phyloP scores from a whole-genome alignment of 371 early-diverging fungal species.

The Hamiltosporidium magnivora region DNA sequence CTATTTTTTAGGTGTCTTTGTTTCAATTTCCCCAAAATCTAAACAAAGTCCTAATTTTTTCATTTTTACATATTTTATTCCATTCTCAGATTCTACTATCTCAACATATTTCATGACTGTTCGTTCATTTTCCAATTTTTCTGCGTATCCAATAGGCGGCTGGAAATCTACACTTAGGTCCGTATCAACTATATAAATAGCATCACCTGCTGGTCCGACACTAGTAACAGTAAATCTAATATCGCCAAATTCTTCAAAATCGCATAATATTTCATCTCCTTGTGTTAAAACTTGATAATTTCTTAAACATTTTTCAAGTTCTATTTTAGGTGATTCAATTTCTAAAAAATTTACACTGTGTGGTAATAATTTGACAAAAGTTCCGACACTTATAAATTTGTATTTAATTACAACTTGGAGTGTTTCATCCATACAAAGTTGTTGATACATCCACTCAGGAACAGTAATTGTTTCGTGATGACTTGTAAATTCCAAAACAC shows the following conservation, averaged over 20 bases:
- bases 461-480: slow-evolving; percentile 37
- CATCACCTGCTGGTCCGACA: slow-evolving; percentile 41
- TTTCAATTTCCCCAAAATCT: slow-evolving; percentile 1
- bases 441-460: slow-evolving; percentile 56
- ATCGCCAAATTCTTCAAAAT: slow-evolving; percentile 50
- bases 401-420: slow-evolving; percentile 32
- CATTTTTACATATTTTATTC: neutral
- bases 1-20: neutral
- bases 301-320: slow-evolving; percentile 51
- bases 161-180: slow-evolving; percentile 57
- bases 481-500: slow-evolving; percentile 56
- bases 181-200: slow-evolving; percentile 55
- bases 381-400: slow-evolving; percentile 34
- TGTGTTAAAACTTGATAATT: slow-evolving; percentile 53
- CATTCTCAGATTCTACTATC: slow-evolving; percentile 4
- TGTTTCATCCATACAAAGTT: slow-evolving; percentile 38
- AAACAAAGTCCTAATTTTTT: slow-evolving; percentile 6
- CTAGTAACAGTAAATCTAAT: slow-evolving; percentile 54
- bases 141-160: slow-evolving; percentile 55
- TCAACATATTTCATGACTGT: slow-evolving; percentile 31
- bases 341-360: slow-evolving; percentile 55
- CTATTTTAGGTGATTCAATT: slow-evolving; percentile 53
- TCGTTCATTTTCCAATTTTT: slow-evolving; percentile 40
- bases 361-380: slow-evolving; percentile 50
- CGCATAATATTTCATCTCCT: slow-evolving; percentile 52